phyloP scores from a whole-genome alignment of 371 early-diverging fungal species.

The Mucor ambiguus region DNA sequence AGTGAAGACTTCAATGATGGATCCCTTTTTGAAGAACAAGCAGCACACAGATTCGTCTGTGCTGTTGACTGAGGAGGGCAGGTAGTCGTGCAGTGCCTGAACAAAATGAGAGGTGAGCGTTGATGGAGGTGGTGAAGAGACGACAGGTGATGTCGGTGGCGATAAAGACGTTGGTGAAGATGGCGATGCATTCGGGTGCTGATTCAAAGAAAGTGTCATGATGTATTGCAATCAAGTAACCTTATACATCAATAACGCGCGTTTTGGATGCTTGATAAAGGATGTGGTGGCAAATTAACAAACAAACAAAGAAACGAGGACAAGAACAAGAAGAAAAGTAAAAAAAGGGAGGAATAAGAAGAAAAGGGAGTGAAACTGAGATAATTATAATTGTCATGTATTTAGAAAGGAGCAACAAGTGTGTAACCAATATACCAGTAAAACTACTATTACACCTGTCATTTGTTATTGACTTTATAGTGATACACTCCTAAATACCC shows the following conservation, averaged over 20 bases:
- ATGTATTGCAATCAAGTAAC: not conserved
- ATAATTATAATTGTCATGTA: conserved; percentile 5
- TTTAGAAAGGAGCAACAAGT: conserved; percentile 11
- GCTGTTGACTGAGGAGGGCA: conserved; percentile 38
- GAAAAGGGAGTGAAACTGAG: conserved; percentile 1
- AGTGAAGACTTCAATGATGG: conserved; percentile 55
- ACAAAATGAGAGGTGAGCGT: conserved; percentile 47
- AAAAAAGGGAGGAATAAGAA: not conserved
- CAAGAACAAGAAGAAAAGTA: not conserved
- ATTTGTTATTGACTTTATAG: not conserved
- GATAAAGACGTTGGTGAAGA: conserved; percentile 23
- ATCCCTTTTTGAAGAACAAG: conserved; percentile 47
- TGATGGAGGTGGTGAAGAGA: conserved; percentile 8
- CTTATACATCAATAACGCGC: not conserved
- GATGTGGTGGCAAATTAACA: not conserved
- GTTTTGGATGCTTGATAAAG: not conserved
- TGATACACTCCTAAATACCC: too few relatives aligned
- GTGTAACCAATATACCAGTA: not conserved
- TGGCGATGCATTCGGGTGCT: conserved; percentile 1
- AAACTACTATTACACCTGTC: conserved; percentile 6
- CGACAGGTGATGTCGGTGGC: conserved; percentile 9
- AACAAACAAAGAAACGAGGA: not conserved
- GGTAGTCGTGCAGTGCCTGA: conserved; percentile 52
- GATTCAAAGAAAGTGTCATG: conserved; percentile 8
- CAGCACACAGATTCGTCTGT: conserved; percentile 44